phyloP scores from a whole-genome alignment of 2,329 filamentous ascomycete species.

The Colletotrichum sp. region DNA sequence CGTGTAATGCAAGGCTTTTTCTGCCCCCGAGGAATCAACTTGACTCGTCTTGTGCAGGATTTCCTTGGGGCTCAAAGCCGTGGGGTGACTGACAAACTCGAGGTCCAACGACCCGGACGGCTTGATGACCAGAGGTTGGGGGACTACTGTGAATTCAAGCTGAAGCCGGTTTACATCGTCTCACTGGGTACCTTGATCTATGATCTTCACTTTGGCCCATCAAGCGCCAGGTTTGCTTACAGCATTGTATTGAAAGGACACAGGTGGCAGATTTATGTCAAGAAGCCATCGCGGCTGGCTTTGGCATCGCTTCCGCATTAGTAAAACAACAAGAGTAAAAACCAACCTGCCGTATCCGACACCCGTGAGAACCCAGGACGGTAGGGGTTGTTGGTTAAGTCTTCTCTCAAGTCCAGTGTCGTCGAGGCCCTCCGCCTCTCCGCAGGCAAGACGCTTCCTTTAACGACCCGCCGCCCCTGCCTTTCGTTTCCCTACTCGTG shows the following conservation, averaged over 20 bases:
- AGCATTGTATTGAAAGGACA: not conserved
- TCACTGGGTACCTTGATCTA: not conserved
- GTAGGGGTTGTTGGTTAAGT: constrained; percentile 1
- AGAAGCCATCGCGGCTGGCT: not conserved
- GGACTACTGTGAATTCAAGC: not conserved
- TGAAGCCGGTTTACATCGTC: not conserved
- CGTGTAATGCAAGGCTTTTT: too few species aligned
- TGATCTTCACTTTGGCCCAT: not conserved
- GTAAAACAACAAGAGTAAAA: constrained; percentile 6
- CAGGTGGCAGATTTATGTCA: not conserved
- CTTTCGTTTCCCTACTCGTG: not conserved
- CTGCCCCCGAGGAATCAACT: too few species aligned
- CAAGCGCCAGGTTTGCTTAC: not conserved
- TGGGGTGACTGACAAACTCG: too few species aligned
- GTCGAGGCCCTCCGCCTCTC: not conserved
- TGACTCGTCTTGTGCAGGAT: too few species aligned
- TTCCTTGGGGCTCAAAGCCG: too few species aligned
- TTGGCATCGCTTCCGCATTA: constrained; percentile 5
- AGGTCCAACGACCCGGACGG: too few species aligned
- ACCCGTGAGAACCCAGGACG: not conserved
- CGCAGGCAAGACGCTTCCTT: not conserved
- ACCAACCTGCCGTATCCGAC: constrained; percentile 1
- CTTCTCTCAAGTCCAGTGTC: constrained; percentile 14
- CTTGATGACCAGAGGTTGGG: too few species aligned
- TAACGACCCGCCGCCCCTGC: not conserved